A percentile compares a stretch with the other conserved stretches of the same genome.
Conservation (phyloP, 1,284 basidiomycete species). For the Paramarasmius palmivorus region DNA sequence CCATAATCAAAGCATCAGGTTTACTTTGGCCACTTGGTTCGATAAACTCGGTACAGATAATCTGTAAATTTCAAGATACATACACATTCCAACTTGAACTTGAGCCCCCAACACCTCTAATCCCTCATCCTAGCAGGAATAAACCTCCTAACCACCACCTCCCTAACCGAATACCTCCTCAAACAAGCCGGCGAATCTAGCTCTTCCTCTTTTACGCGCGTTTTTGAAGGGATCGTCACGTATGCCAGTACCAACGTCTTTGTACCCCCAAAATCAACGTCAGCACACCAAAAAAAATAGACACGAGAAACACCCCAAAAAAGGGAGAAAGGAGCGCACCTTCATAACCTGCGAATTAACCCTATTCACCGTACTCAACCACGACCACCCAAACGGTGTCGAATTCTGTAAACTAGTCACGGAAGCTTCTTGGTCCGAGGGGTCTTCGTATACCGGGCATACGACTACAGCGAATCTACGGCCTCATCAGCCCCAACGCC, state of each 20-base stretch:
- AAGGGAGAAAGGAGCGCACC: conserved; percentile 56
- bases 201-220: conserved; percentile 49
- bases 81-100: too few species aligned
- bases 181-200: conserved; percentile 74
- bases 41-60: too few species aligned
- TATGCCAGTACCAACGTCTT: conserved; percentile 92
- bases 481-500: too few species aligned
- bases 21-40: too few species aligned
- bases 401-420: conserved; percentile 63
- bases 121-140: conserved; percentile 92
- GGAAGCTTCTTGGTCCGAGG: conserved; percentile 64
- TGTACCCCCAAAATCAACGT: too few species aligned
- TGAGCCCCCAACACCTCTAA: conserved; percentile 92
- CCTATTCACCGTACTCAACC: conserved; percentile 96
- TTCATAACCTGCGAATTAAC: conserved; percentile 98
- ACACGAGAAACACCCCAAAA: conserved; percentile 1
- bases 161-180: conserved; percentile 75
- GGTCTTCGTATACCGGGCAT: conserved; percentile 88
- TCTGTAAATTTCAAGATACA: too few species aligned
- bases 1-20: too few species aligned
- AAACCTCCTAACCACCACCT: conserved; percentile 86
- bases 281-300: too few species aligned
- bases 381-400: conserved; percentile 87
- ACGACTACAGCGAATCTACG: conserved; percentile 88
- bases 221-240: conserved; percentile 82